Evolutionary conservation across 768 basidiomycete species (phyloP).

Genomic region (Termitomyces sp.): DNA sequence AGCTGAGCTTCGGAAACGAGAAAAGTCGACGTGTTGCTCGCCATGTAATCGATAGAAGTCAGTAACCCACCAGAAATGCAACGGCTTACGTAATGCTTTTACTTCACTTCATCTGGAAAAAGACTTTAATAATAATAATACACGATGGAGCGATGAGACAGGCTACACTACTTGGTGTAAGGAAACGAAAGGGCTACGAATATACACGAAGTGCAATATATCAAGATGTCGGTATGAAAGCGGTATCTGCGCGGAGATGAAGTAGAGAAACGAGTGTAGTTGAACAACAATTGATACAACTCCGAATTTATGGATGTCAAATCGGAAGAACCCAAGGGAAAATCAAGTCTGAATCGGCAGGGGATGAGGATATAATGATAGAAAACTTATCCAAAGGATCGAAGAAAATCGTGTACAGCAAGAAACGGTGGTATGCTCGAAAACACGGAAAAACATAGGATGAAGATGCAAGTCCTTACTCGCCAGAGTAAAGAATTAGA

Average conservation of each 20-base stretch:
- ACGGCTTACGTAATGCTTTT: background rate
- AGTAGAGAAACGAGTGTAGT: background rate
- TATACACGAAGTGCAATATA: slow-evolving; percentile 12
- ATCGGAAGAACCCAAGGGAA: background rate
- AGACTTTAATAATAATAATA: slow-evolving; percentile 10
- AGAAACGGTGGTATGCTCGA: background rate
- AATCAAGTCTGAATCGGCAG: background rate
- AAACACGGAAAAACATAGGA: slow-evolving; percentile 18
- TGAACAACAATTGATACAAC: slow-evolving; percentile 10
- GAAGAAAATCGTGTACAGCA: background rate
- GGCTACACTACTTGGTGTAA: slow-evolving; percentile 10
- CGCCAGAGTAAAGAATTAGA: slow-evolving; percentile 33
- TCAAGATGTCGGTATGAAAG: slow-evolving; percentile 5
- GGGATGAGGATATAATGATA: slow-evolving; percentile 3
- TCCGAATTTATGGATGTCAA: background rate
- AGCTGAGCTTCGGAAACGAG: slow-evolving; percentile 74
- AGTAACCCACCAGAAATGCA: no score
- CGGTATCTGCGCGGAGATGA: background rate
- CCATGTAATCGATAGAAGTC: slow-evolving; percentile 12
- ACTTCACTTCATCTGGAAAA: no score
- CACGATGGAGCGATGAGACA: slow-evolving; percentile 3
- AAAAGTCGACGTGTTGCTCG: slow-evolving; percentile 43
- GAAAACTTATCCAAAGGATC: background rate
- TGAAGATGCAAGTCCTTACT: slow-evolving; percentile 1
- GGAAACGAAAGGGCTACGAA: slow-evolving; percentile 8